Evolutionary conservation across 768 basidiomycete species (phyloP).

Genomic region (Boletus subparvulus): DNA sequence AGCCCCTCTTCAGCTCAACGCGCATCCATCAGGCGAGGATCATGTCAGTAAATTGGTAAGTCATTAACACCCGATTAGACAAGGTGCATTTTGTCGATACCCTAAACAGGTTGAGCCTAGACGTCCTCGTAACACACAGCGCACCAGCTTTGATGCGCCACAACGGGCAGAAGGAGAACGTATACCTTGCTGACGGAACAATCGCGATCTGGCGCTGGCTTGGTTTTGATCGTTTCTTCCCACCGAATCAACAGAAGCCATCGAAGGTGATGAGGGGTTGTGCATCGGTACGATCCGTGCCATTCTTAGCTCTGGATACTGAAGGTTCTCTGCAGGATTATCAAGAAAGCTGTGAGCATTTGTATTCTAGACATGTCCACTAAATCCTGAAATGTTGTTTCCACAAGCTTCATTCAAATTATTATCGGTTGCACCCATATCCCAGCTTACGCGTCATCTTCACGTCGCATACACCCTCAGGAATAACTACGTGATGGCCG

Average conservation of each 20-base stretch:
- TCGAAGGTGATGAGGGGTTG: slow-evolving; percentile 52
- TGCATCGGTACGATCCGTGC: slow-evolving; percentile 48
- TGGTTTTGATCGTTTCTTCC: slow-evolving; percentile 62
- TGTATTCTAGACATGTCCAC: not conserved
- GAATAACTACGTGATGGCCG: slow-evolving; percentile 54
- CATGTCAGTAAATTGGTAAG: slow-evolving; percentile 62
- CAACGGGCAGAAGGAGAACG: slow-evolving; percentile 20
- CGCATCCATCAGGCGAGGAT: slow-evolving; percentile 65
- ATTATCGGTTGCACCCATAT: slow-evolving; percentile 50
- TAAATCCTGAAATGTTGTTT: slow-evolving; percentile 4
- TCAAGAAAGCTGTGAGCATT: slow-evolving; percentile 65
- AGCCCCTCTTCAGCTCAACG: slow-evolving; percentile 71
- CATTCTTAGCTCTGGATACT: not conserved
- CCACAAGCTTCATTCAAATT: slow-evolving; percentile 64
- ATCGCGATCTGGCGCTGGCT: slow-evolving; percentile 70
- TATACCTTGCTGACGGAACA: slow-evolving; percentile 46
- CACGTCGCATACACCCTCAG: slow-evolving; percentile 43
- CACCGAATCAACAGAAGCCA: slow-evolving; percentile 37
- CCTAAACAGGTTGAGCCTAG: slow-evolving; percentile 50
- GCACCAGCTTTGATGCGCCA: slow-evolving; percentile 49
- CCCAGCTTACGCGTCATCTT: slow-evolving; percentile 35
- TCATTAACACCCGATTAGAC: not conserved
- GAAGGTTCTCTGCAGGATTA: slow-evolving; percentile 54
- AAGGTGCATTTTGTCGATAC: not conserved
- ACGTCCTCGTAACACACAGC: slow-evolving; percentile 55